phyloP scores from a whole-genome alignment of 805 yeast genomes.

The Cyberlindnera galapagoensis region DNA sequence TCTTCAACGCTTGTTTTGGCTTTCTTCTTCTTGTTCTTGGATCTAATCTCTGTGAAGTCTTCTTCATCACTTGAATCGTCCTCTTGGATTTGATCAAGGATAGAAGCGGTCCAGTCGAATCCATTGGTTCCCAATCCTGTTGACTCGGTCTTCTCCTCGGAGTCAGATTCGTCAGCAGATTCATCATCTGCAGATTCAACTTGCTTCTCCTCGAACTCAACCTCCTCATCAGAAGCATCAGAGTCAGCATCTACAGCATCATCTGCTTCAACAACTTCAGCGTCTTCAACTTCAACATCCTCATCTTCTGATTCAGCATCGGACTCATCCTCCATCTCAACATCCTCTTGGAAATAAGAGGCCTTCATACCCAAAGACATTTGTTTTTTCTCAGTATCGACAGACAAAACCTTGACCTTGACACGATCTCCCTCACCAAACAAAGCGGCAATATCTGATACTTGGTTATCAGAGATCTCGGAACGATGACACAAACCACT shows the following conservation, averaged over 20 bases:
- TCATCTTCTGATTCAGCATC: constrained; percentile 24
- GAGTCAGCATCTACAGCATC: constrained; percentile 6
- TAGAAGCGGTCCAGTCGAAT: constrained; percentile 93
- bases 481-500: constrained; percentile 86
- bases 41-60: constrained; percentile 37
- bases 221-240: constrained; percentile 16
- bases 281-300: constrained; percentile 17
- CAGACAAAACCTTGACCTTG: constrained; percentile 68
- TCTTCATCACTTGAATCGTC: constrained; percentile 47
- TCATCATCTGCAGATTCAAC: constrained; percentile 14
- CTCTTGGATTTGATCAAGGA: constrained; percentile 72
- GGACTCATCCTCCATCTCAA: constrained; percentile 28
- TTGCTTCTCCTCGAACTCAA: constrained; percentile 4
- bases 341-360: constrained; percentile 56
- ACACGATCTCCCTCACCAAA: constrained; percentile 90
- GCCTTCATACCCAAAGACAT: constrained; percentile 92
- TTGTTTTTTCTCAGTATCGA: constrained; percentile 62
- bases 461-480: constrained; percentile 68
- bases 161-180: constrained; percentile 24
- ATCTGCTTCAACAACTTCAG: constrained; percentile 19
- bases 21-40: constrained; percentile 41
- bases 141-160: constrained; percentile 20
- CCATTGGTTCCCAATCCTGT: constrained; percentile 76
- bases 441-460: constrained; percentile 52
- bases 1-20: constrained; percentile 51